Evolutionary conservation across 192 early-diverging fungal species (phyloP), one percentile per base, ranked within the genome.

Genomic region (Coemansia brasiliensis): DNA sequence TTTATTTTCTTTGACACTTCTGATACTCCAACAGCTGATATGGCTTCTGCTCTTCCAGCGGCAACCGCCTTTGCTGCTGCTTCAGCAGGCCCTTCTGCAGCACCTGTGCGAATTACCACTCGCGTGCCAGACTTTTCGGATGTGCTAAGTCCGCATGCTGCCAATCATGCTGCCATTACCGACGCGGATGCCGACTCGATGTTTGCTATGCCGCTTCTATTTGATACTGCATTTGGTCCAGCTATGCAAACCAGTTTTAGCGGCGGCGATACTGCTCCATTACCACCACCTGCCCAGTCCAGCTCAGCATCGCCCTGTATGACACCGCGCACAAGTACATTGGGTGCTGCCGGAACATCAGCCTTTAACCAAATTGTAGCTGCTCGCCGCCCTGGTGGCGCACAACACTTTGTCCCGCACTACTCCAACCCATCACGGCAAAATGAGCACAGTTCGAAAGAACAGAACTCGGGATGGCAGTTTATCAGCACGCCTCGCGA

Each of bases 331-430:
- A 27, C 45, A 1, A n/a, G 22, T 10, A 25, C 57, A 27, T 17
- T 58, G 9, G 16, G 51, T 56, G 35, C 24, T 16, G 18, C 41
- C 40, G 17, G 52, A 12, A 59, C 57, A 60, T 51, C 42, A 13
- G 20, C 15, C 25, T 40, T 29, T 1, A n/a, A 20, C 0, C 42
- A 44, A 12, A 32, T 40, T 12, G 15, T 52, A 37, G 16, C 44
- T 5, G 54, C 62, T 2, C 40, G 50, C 29, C 59, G 52, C 15
- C 46, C 44, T 38, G 61, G 51, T n/a, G 45, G 61, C 11, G 60
- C 50, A n/a, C 75, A 72, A 59, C 75, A 79, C 49, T 72, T 72
- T 62, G 75, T 72, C 50, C 75, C 75, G 12, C 69, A 72, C 35
- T 72, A 79, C 75, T 65, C 75, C 27, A 64, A 50, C 43, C 42